Evolutionary conservation across 148 eudicot species (phyloP).

Genomic region (Pouteria glomerata): DNA sequence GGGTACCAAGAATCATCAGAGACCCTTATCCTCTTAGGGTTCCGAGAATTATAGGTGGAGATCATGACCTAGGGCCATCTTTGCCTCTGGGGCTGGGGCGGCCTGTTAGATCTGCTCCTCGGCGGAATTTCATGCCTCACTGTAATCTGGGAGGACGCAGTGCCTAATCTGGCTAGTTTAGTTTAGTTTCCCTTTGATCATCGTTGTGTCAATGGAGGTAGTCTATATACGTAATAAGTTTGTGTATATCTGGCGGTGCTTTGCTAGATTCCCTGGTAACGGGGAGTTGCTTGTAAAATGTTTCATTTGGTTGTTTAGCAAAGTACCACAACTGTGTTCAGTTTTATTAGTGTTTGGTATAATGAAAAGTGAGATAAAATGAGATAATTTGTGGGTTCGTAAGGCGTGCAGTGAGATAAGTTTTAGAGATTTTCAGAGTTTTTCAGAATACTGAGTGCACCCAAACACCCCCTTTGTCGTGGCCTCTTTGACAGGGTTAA

Average conservation of each 20-base stretch:
- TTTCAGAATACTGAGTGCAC: too few species aligned
- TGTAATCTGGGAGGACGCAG: slow-evolving; percentile 36
- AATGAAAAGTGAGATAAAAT: too few species aligned
- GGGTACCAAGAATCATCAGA: slow-evolving; percentile 33
- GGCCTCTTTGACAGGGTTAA: not conserved
- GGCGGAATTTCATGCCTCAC: slow-evolving; percentile 20
- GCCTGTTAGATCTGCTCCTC: not conserved
- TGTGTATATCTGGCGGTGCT: not conserved
- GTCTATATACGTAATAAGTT: not conserved
- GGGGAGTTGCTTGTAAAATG: not conserved
- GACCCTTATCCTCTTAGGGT: slow-evolving; percentile 25
- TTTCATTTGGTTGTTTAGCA: not conserved
- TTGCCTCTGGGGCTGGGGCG: not conserved
- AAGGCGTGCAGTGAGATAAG: too few species aligned
- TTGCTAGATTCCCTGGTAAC: not conserved
- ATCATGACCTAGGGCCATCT: slow-evolving; percentile 33
- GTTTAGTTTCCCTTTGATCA: not conserved
- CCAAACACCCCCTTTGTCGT: not conserved
- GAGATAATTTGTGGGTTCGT: too few species aligned
- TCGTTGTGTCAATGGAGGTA: not conserved
- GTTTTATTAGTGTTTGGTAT: too few species aligned
- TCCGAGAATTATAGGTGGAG: slow-evolving; percentile 57
- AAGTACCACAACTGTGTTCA: not conserved
- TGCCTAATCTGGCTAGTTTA: not conserved
- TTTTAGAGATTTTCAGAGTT: too few species aligned